Conservation (phyloP, 148 eudicot genomes). For the Beta vulgaris region DNA sequence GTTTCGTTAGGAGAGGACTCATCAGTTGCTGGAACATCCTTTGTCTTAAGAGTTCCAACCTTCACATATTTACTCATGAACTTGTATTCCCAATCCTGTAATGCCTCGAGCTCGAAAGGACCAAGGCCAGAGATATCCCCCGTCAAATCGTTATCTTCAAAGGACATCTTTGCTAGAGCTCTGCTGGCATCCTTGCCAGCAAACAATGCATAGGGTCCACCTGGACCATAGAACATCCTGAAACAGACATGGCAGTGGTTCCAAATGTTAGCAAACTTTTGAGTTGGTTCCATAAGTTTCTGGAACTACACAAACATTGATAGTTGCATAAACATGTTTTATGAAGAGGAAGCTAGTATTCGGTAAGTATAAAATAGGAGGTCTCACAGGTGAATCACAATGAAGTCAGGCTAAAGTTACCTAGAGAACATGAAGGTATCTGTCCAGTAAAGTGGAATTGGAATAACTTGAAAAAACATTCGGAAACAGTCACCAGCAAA, state of each 20-base stretch:
- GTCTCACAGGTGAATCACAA: too few species aligned
- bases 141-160: conserved; percentile 82
- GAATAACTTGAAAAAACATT: background rate
- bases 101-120: conserved; percentile 82
- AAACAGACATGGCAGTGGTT: background rate
- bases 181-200: conserved; percentile 97
- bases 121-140: conserved; percentile 84
- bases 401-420: background rate
- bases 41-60: conserved; percentile 69
- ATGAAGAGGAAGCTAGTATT: too few species aligned
- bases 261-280: background rate
- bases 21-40: conserved; percentile 40
- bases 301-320: background rate
- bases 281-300: background rate
- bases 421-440: background rate
- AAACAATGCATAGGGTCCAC: conserved; percentile 92
- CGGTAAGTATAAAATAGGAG: too few species aligned
- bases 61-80: conserved; percentile 96
- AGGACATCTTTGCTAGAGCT: conserved; percentile 98
- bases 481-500: background rate
- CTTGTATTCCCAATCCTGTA: conserved; percentile 98
- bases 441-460: background rate
- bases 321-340: background rate
- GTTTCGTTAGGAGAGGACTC: conserved; percentile 35
- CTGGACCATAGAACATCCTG: conserved; percentile 98